Percentiles rank a stretch among this genome's conserved stretches.
Evolutionary conservation across 805 yeast species (phyloP).

Genomic region (Starmerella apicola): DNA sequence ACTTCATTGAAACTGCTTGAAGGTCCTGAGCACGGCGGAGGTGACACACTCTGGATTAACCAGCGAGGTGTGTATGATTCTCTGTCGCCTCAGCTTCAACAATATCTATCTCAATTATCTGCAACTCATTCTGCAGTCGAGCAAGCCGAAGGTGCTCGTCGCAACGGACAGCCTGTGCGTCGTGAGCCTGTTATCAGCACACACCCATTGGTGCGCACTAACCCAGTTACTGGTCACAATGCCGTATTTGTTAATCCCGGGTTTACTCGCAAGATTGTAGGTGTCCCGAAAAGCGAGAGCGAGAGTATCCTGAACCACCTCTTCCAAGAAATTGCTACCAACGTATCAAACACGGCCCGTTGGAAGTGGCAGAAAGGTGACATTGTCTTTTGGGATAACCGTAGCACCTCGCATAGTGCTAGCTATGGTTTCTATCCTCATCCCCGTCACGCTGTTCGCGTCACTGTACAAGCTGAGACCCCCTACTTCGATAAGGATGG

Average conservation of each 20-base stretch:
- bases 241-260: constrained; percentile 46
- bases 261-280: constrained; percentile 53
- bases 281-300: constrained; percentile 57
- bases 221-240: constrained; percentile 59
- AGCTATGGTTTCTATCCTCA: constrained; percentile 60
- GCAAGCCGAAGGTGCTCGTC: constrained; percentile 49
- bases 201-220: constrained; percentile 61
- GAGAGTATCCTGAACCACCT: constrained; percentile 45
- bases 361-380: constrained; percentile 61
- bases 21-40: constrained; percentile 45
- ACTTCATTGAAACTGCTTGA: constrained; percentile 42
- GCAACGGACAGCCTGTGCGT: constrained; percentile 51
- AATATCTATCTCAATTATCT: constrained; percentile 38
- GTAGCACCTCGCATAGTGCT: constrained; percentile 58
- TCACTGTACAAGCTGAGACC: constrained; percentile 64
- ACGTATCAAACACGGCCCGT: constrained; percentile 54
- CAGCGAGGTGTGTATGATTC: constrained; percentile 43
- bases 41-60: constrained; percentile 44
- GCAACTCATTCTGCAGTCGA: constrained; percentile 51
- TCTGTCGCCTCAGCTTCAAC: constrained; percentile 36
- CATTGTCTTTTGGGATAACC: constrained; percentile 70
- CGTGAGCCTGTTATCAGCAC: constrained; percentile 48
- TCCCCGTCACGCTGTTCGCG: constrained; percentile 60
- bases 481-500: constrained; percentile 32
- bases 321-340: constrained; percentile 38